Percentiles rank a stretch among this genome's conserved stretches.
Evolutionary conservation across 2,329 filamentous ascomycete species (phyloP).

Genomic region (Colletotrichum cuscutae): DNA sequence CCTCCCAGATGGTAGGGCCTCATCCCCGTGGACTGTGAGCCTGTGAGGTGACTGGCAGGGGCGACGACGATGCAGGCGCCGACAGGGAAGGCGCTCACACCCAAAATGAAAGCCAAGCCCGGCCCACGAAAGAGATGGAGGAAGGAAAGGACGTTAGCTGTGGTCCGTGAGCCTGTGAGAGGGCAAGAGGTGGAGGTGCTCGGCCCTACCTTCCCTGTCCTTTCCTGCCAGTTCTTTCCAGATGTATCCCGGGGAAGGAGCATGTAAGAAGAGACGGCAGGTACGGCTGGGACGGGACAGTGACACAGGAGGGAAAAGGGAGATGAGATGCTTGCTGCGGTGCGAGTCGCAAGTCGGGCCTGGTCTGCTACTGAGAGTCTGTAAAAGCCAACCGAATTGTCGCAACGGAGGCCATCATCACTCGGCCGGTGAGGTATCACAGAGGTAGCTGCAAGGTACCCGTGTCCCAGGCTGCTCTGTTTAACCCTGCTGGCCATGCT

Average conservation of each 20-base stretch:
- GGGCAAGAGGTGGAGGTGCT: slow-evolving; percentile 12
- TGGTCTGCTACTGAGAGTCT: neutral
- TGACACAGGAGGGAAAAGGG: slow-evolving; percentile 9
- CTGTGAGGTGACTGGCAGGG: neutral
- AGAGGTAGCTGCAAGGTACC: slow-evolving; percentile 28
- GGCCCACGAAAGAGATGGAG: neutral
- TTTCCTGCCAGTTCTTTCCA: neutral
- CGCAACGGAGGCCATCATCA: neutral
- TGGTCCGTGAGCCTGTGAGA: slow-evolving; percentile 9
- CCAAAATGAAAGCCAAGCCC: slow-evolving; percentile 18
- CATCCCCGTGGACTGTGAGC: neutral
- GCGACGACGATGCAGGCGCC: slow-evolving; percentile 22
- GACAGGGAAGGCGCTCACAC: slow-evolving; percentile 12
- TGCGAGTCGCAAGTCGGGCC: neutral
- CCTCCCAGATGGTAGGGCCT: neutral
- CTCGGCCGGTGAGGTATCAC: slow-evolving; percentile 18
- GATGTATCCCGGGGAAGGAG: neutral
- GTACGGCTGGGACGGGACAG: neutral
- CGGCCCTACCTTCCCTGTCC: slow-evolving; percentile 25
- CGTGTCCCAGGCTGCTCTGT: neutral
- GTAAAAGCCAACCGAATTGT: neutral
- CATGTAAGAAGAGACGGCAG: neutral
- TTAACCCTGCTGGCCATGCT: neutral
- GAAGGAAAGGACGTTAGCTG: slow-evolving; percentile 9
- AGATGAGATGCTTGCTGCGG: neutral